These are phyloP conservation scores for Picea abies DNA, from an alignment of 83 land plant species.

Conservation along the genomic window DNA sequence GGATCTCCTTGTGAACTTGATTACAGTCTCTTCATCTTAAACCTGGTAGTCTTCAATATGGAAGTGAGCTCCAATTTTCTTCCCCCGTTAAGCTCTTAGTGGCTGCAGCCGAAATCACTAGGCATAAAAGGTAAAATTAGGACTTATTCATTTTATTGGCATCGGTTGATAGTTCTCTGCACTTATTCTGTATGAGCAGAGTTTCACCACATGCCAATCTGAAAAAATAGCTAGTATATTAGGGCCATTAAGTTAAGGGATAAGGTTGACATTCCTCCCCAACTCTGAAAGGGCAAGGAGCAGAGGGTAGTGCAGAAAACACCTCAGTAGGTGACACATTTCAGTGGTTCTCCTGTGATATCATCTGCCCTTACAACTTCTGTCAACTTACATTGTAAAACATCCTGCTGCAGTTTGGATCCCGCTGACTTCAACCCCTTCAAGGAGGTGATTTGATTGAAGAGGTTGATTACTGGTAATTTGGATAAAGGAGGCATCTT, in stretches of 20 bases:
- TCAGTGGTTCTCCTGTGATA: conserved; percentile 30
- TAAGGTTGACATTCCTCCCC: background rate
- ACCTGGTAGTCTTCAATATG: background rate
- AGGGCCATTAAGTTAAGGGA: conserved; percentile 1
- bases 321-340: conserved; percentile 17
- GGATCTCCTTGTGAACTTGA: background rate
- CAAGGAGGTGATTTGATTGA: conserved; percentile 40
- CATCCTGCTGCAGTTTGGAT: conserved; percentile 47
- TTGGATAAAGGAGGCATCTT: conserved; percentile 36
- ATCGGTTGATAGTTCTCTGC: background rate
- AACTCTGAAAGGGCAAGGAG: background rate
- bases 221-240: background rate
- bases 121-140: background rate
- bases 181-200: background rate
- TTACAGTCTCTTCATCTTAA: background rate
- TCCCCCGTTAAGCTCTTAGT: background rate
- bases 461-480: conserved; percentile 47
- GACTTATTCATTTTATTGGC: background rate
- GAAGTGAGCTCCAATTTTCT: background rate
- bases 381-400: conserved; percentile 25
- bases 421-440: conserved; percentile 19
- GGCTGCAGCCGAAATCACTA: background rate
- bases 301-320: background rate
- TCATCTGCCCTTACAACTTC: conserved; percentile 34
- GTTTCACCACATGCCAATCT: background rate